Evolutionary conservation across 257 asterid genomes (phyloP).

Genomic region (Capsicum rhomboideum): DNA sequence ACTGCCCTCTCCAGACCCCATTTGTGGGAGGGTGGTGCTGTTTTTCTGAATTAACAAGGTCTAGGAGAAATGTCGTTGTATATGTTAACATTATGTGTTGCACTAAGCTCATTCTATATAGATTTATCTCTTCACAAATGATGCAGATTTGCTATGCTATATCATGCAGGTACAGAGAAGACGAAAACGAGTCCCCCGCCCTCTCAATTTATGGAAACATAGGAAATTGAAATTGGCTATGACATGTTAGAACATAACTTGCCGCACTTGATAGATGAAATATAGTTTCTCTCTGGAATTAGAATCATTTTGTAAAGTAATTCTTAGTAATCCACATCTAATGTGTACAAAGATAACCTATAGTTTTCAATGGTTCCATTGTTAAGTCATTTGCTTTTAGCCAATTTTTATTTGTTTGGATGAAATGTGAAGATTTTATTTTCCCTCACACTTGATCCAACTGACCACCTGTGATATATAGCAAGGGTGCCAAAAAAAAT

Average conservation of each 20-base stretch:
- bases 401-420: not conserved
- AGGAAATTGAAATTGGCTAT: not conserved
- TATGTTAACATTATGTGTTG: not conserved
- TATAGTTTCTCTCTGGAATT: not conserved
- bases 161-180: slow-evolving; percentile 41
- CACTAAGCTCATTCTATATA: not conserved
- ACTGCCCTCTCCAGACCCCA: too few relatives aligned
- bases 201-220: slow-evolving; percentile 71
- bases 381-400: not conserved
- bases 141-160: not conserved
- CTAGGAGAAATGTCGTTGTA: not conserved
- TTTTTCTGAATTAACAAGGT: not conserved
- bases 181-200: slow-evolving; percentile 50
- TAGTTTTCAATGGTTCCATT: not conserved
- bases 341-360: not conserved
- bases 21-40: not conserved
- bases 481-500: too few relatives aligned
- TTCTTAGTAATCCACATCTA: not conserved
- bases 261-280: not conserved
- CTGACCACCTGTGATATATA: too few relatives aligned
- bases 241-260: not conserved
- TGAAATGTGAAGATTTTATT: not conserved
- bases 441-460: not conserved
- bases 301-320: not conserved
- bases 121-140: not conserved